phyloP scores from a whole-genome alignment of 768 basidiomycete genomes.

The Tricholoma flavovirens region DNA sequence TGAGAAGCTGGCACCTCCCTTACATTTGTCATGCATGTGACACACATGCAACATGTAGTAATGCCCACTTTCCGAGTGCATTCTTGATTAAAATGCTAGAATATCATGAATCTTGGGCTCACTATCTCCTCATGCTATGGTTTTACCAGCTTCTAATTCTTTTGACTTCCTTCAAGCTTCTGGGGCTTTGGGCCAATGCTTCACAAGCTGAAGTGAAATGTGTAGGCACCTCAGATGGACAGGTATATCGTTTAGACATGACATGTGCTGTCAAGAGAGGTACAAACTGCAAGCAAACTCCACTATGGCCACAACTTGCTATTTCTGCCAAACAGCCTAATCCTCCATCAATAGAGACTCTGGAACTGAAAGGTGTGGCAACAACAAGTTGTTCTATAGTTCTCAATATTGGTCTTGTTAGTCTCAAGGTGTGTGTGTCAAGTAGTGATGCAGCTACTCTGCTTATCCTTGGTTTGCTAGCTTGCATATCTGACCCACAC shows the following conservation, averaged over 20 bases:
- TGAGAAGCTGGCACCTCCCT: too few relatives aligned
- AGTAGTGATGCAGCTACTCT: too few relatives aligned
- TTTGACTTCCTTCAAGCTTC: neutral
- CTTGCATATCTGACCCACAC: neutral
- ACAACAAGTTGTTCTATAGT: neutral
- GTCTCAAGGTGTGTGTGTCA: neutral
- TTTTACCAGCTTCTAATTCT: too few relatives aligned
- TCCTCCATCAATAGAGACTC: neutral
- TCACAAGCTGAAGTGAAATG: neutral
- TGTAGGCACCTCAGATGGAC: neutral
- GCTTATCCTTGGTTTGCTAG: too few relatives aligned
- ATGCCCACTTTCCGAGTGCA: too few relatives aligned
- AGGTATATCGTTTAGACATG: neutral
- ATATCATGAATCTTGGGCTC: too few relatives aligned
- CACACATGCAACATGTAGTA: too few relatives aligned
- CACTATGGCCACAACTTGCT: neutral
- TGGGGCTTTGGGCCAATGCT: neutral
- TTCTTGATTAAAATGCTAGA: too few relatives aligned
- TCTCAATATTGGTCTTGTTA: neutral
- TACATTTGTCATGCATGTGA: too few relatives aligned
- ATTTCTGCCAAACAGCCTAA: neutral
- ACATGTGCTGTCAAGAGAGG: neutral
- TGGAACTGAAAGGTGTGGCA: neutral
- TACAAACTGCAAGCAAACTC: neutral
- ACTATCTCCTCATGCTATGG: too few relatives aligned